Conservation (phyloP, 1,284 basidiomycete genomes). For the Agroathelia rolfsii region DNA sequence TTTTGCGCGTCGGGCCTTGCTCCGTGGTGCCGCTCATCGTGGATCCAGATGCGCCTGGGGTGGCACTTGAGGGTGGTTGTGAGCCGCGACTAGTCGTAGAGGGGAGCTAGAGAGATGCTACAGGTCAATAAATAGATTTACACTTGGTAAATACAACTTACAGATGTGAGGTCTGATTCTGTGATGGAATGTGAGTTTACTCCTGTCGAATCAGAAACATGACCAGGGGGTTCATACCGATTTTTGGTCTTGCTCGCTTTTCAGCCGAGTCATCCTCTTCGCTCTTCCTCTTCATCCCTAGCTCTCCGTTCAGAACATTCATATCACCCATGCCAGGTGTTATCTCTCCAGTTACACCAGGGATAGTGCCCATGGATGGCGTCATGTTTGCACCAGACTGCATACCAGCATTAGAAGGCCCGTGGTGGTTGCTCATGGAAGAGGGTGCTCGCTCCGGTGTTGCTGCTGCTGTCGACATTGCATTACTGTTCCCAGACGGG, state of each 20-base stretch:
- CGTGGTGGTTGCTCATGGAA: no score
- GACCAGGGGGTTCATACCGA: conserved; percentile 32
- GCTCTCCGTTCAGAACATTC: no score
- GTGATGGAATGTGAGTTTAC: conserved; percentile 15
- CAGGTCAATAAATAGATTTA: conserved; percentile 8
- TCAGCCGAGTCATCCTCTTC: conserved; percentile 53
- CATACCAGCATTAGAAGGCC: no score
- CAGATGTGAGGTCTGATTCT: conserved; percentile 30
- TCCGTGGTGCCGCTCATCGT: conserved; percentile 29
- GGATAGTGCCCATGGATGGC: no score
- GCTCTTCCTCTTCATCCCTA: conserved; percentile 60
- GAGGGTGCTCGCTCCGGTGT: no score
- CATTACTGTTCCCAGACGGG: no score
- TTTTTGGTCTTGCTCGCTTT: conserved; percentile 63
- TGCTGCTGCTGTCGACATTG: no score
- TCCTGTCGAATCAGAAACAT: conserved; percentile 6
- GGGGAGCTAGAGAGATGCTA: conserved; percentile 20
- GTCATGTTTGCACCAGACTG: no score
- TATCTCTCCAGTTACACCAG: no score
- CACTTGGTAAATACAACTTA: no score
- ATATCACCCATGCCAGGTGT: no score
- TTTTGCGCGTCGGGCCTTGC: conserved; percentile 63
- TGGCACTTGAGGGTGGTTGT: not conserved
- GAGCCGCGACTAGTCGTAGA: conserved; percentile 14
- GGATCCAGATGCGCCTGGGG: conserved; percentile 16